Evolutionary conservation across 2,329 filamentous ascomycete genomes (phyloP).

Genomic region (Thielaviopsis musarum): DNA sequence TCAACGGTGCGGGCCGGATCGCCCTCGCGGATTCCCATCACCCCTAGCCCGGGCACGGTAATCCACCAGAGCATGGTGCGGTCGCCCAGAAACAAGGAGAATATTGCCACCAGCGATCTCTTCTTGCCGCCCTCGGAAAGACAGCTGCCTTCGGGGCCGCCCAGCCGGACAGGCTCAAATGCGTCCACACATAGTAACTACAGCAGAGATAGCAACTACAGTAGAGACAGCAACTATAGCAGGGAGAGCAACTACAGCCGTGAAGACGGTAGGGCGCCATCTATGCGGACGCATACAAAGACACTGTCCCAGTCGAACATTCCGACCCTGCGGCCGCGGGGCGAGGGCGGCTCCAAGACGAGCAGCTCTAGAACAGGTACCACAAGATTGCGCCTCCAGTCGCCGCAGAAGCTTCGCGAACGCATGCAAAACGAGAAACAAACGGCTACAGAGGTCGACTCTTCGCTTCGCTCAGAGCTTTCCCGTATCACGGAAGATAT

Average conservation of each 20-base stretch:
- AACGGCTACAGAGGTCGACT: conserved; percentile 52
- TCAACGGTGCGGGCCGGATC: conserved; percentile 18
- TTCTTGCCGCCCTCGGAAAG: conserved; percentile 11
- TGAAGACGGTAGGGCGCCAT: not conserved
- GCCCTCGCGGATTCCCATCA: conserved; percentile 36
- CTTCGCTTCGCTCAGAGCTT: conserved; percentile 56
- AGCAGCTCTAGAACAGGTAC: conserved; percentile 23
- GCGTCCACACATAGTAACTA: not conserved
- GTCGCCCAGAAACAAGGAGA: conserved; percentile 33
- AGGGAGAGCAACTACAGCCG: not conserved
- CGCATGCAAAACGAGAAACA: conserved; percentile 69
- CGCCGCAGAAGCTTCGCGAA: conserved; percentile 62
- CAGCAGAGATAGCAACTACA: not conserved
- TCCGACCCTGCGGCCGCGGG: conserved; percentile 31
- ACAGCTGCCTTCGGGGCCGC: not conserved
- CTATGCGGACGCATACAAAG: conserved; percentile 25
- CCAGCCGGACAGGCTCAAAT: conserved; percentile 10
- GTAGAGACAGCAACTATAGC: not conserved
- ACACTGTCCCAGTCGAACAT: conserved; percentile 37
- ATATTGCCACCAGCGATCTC: conserved; percentile 18
- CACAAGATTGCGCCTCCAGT: conserved; percentile 49
- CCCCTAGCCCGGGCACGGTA: conserved; percentile 22
- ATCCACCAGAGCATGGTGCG: conserved; percentile 17
- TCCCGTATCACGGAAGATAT: conserved; percentile 69
- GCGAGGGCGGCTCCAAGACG: conserved; percentile 2